phyloP scores from a whole-genome alignment of 1,284 basidiomycete genomes.

The Cutaneotrichosporon mucoides region DNA sequence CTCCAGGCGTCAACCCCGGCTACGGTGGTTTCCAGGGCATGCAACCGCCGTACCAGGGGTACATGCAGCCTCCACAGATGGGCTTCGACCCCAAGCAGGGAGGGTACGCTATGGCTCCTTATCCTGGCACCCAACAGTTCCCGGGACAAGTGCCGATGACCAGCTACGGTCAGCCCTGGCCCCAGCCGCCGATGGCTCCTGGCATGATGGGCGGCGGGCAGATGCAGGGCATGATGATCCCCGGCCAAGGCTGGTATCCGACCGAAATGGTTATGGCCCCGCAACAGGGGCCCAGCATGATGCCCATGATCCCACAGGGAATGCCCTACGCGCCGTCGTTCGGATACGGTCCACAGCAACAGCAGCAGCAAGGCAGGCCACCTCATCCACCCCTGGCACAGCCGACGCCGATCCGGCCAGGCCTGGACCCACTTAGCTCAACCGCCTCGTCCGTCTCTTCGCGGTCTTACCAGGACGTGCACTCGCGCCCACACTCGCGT shows the following conservation, averaged over 20 bases:
- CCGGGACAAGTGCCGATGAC: conserved; percentile 11
- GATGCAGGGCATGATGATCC: conserved; percentile 4
- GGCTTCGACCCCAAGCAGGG: conserved; percentile 4
- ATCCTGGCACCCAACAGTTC: conserved; percentile 7
- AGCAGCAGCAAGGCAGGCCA: conserved; percentile 6
- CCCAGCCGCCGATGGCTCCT: conserved; percentile 7
- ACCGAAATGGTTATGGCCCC: conserved; percentile 19
- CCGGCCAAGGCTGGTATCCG: conserved; percentile 11
- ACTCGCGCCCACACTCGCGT: conserved; percentile 42
- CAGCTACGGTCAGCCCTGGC: conserved; percentile 9
- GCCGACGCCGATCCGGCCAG: conserved; percentile 37
- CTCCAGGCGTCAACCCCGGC: neutral
- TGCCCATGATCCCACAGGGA: conserved; percentile 42
- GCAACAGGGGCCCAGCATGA: conserved; percentile 15
- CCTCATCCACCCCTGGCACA: conserved; percentile 22
- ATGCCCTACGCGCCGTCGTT: conserved; percentile 23
- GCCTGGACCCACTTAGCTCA: conserved; percentile 36
- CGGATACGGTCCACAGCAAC: conserved; percentile 7
- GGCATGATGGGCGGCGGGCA: neutral
- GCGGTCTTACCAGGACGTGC: conserved; percentile 38
- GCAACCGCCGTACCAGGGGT: conserved; percentile 12
- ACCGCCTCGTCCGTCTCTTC: conserved; percentile 43
- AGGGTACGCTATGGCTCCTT: conserved; percentile 3
- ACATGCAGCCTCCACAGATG: conserved; percentile 11
- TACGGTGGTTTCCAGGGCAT: conserved; percentile 4